phyloP scores from a whole-genome alignment of 2,329 filamentous ascomycete species.

The Massarina eburnea region DNA sequence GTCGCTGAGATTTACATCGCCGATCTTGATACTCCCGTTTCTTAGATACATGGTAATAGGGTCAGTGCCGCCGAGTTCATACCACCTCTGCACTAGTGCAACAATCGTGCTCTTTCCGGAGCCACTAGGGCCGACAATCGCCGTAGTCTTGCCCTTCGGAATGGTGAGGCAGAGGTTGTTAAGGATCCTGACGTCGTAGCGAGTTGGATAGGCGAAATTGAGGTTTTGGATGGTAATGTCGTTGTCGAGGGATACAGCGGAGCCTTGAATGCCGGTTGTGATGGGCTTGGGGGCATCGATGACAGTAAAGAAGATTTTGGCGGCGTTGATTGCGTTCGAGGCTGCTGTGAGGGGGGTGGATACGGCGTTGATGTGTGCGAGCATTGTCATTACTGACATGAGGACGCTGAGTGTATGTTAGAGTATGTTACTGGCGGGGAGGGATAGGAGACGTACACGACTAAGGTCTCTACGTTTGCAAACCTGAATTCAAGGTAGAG shows the following conservation, averaged over 20 bases:
- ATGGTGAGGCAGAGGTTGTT: slow-evolving; percentile 73
- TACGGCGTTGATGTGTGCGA: slow-evolving; percentile 15
- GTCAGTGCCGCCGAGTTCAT: slow-evolving; percentile 53
- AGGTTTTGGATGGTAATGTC: slow-evolving; percentile 28
- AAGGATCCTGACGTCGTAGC: slow-evolving; percentile 86
- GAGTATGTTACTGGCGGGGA: background rate
- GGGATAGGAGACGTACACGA: slow-evolving; percentile 14
- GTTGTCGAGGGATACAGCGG: slow-evolving; percentile 11
- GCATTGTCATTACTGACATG: slow-evolving; percentile 26
- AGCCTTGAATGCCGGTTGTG: slow-evolving; percentile 11
- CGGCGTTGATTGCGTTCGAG: slow-evolving; percentile 18
- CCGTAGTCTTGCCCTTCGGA: slow-evolving; percentile 88
- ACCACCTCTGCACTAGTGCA: slow-evolving; percentile 86
- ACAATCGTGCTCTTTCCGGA: slow-evolving; percentile 93
- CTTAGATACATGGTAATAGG: slow-evolving; percentile 15
- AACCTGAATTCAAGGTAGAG: slow-evolving; percentile 18
- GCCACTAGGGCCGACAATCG: slow-evolving; percentile 87
- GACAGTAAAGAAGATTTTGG: slow-evolving; percentile 22
- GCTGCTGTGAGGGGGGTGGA: slow-evolving; percentile 21
- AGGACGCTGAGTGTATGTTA: slow-evolving; percentile 18
- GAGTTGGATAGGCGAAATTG: slow-evolving; percentile 26
- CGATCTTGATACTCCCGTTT: slow-evolving; percentile 24
- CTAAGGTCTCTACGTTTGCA: slow-evolving; percentile 16
- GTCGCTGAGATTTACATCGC: slow-evolving; percentile 62
- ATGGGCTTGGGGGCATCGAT: slow-evolving; percentile 26